Percentiles rank a stretch among this genome's conserved stretches.
Conservation (phyloP, 139 green algal genomes). For the Tetradesmus lagerheimii region DNA sequence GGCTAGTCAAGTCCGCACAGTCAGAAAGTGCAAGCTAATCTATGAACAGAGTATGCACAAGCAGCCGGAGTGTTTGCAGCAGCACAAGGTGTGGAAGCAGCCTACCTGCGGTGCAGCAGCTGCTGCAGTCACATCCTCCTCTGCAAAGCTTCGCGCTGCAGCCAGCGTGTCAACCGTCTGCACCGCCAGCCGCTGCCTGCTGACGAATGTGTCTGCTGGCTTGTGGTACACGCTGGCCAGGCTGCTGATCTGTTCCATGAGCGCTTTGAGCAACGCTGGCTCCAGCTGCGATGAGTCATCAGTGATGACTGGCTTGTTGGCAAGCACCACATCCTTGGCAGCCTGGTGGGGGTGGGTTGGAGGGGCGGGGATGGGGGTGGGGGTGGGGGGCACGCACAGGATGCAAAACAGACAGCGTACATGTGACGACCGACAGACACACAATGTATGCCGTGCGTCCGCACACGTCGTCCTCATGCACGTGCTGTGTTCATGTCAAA, state of each 20-base stretch:
- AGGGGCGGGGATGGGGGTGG: not conserved
- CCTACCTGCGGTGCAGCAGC: not conserved
- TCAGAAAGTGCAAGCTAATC: not conserved
- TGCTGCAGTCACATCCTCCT: not conserved
- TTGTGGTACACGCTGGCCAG: conserved; percentile 95
- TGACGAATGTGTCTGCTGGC: conserved; percentile 90
- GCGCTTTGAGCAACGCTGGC: conserved; percentile 79
- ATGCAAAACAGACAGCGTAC: too few species aligned
- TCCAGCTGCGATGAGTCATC: conserved; percentile 83
- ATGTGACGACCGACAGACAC: too few species aligned
- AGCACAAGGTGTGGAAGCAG: not conserved
- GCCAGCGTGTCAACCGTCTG: conserved; percentile 33
- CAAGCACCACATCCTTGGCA: conserved; percentile 95
- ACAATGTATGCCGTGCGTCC: too few species aligned
- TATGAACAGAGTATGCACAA: not conserved
- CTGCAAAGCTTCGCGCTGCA: not conserved
- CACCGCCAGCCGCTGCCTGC: conserved; percentile 79
- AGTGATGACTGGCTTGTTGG: conserved; percentile 93
- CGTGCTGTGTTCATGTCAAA: not conserved
- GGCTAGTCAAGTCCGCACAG: too few species aligned
- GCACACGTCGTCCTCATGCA: too few species aligned
- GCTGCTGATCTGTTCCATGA: conserved; percentile 75
- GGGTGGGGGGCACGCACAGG: too few species aligned
- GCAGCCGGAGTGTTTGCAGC: not conserved
- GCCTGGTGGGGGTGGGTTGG: conserved; percentile 51